Conservation (phyloP, 2,329 filamentous ascomycete species). For the Microcyclospora tardicrescens region DNA sequence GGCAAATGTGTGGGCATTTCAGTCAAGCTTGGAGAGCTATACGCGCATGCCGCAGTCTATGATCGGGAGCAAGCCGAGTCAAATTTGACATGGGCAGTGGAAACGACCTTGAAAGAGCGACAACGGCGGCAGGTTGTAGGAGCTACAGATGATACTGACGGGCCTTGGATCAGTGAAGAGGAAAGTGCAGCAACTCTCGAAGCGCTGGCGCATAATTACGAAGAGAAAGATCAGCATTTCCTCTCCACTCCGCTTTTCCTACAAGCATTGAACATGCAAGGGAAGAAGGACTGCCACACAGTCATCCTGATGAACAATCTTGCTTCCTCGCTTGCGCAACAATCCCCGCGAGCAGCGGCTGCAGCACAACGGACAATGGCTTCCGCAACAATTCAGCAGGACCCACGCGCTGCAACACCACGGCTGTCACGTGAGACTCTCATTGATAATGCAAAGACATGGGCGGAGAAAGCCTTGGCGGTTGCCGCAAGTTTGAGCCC, state of each 20-base stretch:
- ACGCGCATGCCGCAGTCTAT: conserved; percentile 61
- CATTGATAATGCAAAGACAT: conserved; percentile 57
- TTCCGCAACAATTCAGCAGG: conserved; percentile 23
- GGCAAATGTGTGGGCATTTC: conserved; percentile 62
- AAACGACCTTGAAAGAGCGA: conserved; percentile 63
- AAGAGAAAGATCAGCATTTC: conserved; percentile 59
- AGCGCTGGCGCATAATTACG: conserved; percentile 67
- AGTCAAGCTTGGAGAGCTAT: conserved; percentile 76
- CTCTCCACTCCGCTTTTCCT: conserved; percentile 77
- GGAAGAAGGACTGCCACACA: conserved; percentile 56
- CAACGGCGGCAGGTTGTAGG: conserved; percentile 42
- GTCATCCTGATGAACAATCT: conserved; percentile 81
- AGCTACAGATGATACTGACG: conserved; percentile 44
- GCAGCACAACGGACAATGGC: conserved; percentile 19
- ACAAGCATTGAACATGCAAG: conserved; percentile 62
- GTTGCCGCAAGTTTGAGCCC: conserved; percentile 53
- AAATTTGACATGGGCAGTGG: conserved; percentile 65
- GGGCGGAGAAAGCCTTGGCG: conserved; percentile 64
- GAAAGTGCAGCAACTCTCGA: conserved; percentile 65
- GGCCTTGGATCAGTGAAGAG: conserved; percentile 55
- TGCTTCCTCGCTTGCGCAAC: conserved; percentile 59
- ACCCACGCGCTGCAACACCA: conserved; percentile 30
- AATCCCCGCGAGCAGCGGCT: conserved; percentile 28
- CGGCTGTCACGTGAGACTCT: conserved; percentile 37
- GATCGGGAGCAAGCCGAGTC: conserved; percentile 63